A percentile compares a stretch with the other conserved stretches of the same genome.
Conservation (phyloP, 805 yeast species). For the Candida ficus region DNA sequence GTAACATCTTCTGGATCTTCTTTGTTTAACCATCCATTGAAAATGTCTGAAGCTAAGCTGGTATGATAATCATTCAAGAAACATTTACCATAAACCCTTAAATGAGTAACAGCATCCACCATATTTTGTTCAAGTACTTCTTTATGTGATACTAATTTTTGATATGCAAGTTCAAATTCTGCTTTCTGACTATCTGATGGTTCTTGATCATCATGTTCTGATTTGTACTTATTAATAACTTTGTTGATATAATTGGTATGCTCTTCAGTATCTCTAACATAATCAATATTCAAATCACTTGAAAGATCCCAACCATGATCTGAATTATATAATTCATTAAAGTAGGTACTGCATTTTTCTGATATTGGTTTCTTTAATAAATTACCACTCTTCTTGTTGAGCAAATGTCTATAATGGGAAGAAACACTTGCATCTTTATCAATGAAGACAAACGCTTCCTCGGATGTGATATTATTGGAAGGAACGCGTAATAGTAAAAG, state of each 20-base stretch:
- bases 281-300: conserved; percentile 36
- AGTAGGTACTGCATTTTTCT: conserved; percentile 42
- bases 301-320: conserved; percentile 43
- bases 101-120: conserved; percentile 39
- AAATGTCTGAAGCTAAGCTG: conserved; percentile 7
- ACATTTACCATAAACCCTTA: conserved; percentile 45
- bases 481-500: too few relatives aligned
- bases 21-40: background rate
- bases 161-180: conserved; percentile 28
- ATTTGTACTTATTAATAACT: conserved; percentile 26
- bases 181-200: conserved; percentile 26
- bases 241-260: conserved; percentile 27
- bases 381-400: conserved; percentile 17
- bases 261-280: conserved; percentile 30
- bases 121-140: conserved; percentile 31
- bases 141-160: conserved; percentile 25
- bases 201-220: conserved; percentile 24
- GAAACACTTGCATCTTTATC: conserved; percentile 12
- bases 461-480: too few relatives aligned
- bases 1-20: background rate
- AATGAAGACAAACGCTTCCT: too few relatives aligned
- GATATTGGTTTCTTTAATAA: conserved; percentile 25
- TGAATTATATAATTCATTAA: conserved; percentile 34
- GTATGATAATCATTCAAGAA: conserved; percentile 31
- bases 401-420: conserved; percentile 23